Base-by-base conservation (phyloP, 768 basidiomycete genomes). In the Chalciporus pseudorubinellus region DNA sequence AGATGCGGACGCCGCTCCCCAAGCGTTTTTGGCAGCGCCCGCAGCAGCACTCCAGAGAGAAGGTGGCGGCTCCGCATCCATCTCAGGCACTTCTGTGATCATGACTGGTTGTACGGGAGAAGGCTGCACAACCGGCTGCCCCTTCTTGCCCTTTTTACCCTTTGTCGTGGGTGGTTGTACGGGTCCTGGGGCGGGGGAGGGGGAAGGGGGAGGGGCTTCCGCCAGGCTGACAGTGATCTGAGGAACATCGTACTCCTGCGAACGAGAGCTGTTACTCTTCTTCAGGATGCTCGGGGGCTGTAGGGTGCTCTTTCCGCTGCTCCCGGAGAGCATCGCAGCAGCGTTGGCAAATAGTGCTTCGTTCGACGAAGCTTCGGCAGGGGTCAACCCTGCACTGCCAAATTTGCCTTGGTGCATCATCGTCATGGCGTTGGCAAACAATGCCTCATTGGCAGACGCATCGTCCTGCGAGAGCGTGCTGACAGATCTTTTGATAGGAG, bases 141-240 rank as follows among this genome's bases (percentile, higher is more conserved):
- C 57, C 51, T 59, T 69, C 38, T 59, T 70, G 4, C 57, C 63
- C 20, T 63, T 70, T 48, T 60, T 69, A 22, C 55, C 59, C 55
- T 54, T 68, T 6, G 18, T 38, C 3, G 52, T 22, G 24, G 55
- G 54, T 7, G 22, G 38, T 24, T 45, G 63, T 20, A 46, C 45
- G 45, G 62, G 51, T 16, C 51, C 52, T 41, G 57, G 38, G 22
- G 28, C 9, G 24, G 47, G n/a, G 14, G 34, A 16, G 6, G 57
- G 38, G 21, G 31, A 11, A 21, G 19, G 2, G 36, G 46, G 11
- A 5, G 45, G 41, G 3, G 39, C 31, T 26, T 60, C 59, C 5
- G 61, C 61, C 19, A 68, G 51, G 41, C 57, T 67, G 10, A 69
- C 51, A 9, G 61, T 65, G 39, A 68, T 63, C 2, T 59, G 60